These are phyloP conservation scores for Hypoxylon sp. DNA, from an alignment of 2,329 filamentous ascomycete genomes.

Conservation along the genomic window DNA sequence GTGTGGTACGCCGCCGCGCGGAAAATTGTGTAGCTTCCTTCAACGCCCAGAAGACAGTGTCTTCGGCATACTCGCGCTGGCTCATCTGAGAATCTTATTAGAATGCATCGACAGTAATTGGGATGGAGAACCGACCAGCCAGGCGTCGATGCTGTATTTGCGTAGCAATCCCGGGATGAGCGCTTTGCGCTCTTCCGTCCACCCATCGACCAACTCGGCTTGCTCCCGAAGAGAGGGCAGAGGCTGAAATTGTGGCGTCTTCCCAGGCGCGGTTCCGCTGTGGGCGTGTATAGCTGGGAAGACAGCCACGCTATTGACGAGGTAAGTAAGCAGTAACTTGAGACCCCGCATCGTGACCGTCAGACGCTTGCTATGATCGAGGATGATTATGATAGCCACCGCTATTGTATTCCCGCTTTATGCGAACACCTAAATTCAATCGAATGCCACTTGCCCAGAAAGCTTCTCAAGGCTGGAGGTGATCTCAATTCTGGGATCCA, in stretches of 20 bases:
- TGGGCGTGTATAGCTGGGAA: slow-evolving; percentile 10
- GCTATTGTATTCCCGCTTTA: neutral
- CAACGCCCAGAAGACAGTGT: slow-evolving; percentile 67
- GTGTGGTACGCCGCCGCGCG: slow-evolving; percentile 64
- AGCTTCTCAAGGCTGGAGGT: neutral
- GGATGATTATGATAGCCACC: neutral
- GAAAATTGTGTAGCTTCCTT: slow-evolving; percentile 63
- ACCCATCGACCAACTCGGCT: slow-evolving; percentile 60
- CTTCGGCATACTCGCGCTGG: slow-evolving; percentile 67
- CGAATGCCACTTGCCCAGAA: too few species aligned
- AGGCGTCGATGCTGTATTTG: slow-evolving; percentile 64
- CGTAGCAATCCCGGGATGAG: slow-evolving; percentile 60
- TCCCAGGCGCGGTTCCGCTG: slow-evolving; percentile 35
- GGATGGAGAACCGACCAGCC: slow-evolving; percentile 58
- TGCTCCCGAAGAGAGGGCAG: slow-evolving; percentile 62
- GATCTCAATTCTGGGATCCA: neutral
- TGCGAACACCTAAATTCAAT: neutral
- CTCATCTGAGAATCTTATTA: slow-evolving; percentile 57
- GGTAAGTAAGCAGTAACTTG: slow-evolving; percentile 15
- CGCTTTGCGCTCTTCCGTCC: slow-evolving; percentile 60
- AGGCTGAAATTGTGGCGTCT: slow-evolving; percentile 55
- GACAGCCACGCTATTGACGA: slow-evolving; percentile 21
- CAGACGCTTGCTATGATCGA: neutral
- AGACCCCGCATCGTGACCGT: slow-evolving; percentile 32
- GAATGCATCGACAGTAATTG: neutral